phyloP scores from a whole-genome alignment of 2,329 filamentous ascomycete species.

The Trichoderma brevicompactum region DNA sequence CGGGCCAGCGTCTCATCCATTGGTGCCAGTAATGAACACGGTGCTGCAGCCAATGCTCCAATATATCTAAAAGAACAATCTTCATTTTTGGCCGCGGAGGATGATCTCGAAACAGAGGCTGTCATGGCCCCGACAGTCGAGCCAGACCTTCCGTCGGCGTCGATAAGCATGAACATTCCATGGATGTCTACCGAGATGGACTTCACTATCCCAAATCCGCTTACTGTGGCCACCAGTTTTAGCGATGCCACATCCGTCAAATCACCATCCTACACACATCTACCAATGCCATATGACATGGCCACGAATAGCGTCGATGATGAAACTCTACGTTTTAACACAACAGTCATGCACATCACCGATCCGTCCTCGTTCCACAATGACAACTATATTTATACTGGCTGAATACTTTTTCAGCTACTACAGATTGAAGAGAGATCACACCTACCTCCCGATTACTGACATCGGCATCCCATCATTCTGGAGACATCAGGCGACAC shows the following conservation, averaged over 20 bases:
- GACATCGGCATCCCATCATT: background rate
- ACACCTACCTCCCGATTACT: no score
- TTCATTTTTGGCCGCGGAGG: slow-evolving; percentile 2
- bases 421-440: background rate
- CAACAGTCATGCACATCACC: slow-evolving; percentile 4
- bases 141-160: background rate
- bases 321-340: slow-evolving; percentile 6
- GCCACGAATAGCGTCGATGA: background rate
- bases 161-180: background rate
- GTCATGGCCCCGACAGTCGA: background rate
- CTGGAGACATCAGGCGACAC: background rate
- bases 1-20: background rate
- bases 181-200: slow-evolving; percentile 16
- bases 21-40: background rate
- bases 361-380: slow-evolving; percentile 16
- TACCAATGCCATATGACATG: slow-evolving; percentile 11
- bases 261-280: slow-evolving; percentile 12
- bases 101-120: background rate
- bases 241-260: background rate
- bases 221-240: background rate
- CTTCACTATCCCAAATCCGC: slow-evolving; percentile 1
- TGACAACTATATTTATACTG: slow-evolving; percentile 8
- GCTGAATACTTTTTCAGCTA: background rate
- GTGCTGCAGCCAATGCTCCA: background rate
- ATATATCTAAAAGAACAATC: slow-evolving; percentile 13